Percentiles rank a stretch among this genome's conserved stretches.
Evolutionary conservation across 257 asterid species (phyloP).

Genomic region (Jacaranda copaia): DNA sequence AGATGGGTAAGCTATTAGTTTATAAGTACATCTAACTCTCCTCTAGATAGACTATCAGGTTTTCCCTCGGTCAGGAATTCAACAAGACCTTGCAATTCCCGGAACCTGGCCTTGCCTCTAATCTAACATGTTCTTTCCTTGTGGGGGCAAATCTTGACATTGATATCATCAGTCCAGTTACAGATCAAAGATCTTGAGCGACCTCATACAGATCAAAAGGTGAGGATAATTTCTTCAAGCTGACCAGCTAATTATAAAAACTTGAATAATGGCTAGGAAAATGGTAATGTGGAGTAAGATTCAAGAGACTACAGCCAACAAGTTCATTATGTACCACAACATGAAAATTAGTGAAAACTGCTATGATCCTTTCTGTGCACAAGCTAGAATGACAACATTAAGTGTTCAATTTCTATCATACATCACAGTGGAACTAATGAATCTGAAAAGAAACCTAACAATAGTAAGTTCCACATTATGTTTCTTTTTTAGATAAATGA

Average conservation of each 20-base stretch:
- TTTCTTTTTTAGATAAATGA: neutral
- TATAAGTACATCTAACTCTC: neutral
- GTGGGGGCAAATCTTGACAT: neutral
- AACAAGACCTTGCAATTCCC: neutral
- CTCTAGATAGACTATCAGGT: neutral
- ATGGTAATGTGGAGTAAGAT: neutral
- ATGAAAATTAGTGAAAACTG: neutral
- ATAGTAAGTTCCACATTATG: neutral
- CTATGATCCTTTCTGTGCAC: neutral
- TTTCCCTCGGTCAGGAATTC: conserved; percentile 14
- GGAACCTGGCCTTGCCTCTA: neutral
- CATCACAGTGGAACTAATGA: neutral
- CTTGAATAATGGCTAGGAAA: conserved; percentile 1
- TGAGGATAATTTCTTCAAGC: neutral
- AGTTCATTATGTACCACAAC: neutral
- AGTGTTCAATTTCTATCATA: neutral
- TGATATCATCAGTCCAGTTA: neutral
- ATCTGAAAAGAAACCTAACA: neutral
- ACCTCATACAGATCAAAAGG: neutral
- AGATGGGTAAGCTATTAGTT: neutral
- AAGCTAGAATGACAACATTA: conserved; percentile 16
- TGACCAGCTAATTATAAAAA: neutral
- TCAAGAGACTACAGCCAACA: neutral
- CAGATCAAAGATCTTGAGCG: neutral
- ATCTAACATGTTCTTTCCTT: neutral